Percentiles rank a stretch among this genome's conserved stretches.
phyloP scores from a whole-genome alignment of 2,329 filamentous ascomycete genomes.

The Cladophialophora psammophila region DNA sequence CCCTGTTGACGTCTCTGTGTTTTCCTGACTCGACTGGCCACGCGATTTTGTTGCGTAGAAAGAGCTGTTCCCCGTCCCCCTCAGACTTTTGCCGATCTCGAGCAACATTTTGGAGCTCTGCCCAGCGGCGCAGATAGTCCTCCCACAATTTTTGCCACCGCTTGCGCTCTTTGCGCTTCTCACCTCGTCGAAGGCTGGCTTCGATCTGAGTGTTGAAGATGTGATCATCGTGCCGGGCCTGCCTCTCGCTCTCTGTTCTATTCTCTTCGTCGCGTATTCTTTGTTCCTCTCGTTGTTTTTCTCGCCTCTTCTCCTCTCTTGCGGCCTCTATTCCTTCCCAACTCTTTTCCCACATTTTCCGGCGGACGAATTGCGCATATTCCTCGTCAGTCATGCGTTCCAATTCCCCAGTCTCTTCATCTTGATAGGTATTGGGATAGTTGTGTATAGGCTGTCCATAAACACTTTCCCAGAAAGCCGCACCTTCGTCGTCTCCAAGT shows the following conservation, averaged over 20 bases:
- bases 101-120: constrained; percentile 50
- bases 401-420: constrained; percentile 64
- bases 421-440: constrained; percentile 65
- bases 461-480: constrained; percentile 93
- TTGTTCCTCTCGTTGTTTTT: constrained; percentile 57
- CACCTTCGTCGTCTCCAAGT: constrained; percentile 94
- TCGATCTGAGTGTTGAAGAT: constrained; percentile 71
- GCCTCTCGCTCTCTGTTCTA: not conserved
- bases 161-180: constrained; percentile 65
- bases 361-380: constrained; percentile 83
- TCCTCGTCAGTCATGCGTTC: constrained; percentile 93
- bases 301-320: constrained; percentile 66
- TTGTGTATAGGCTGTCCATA: constrained; percentile 94
- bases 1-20: constrained; percentile 63
- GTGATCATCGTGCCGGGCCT: constrained; percentile 33
- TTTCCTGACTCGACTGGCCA: constrained; percentile 77
- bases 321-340: constrained; percentile 84
- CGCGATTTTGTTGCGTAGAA: constrained; percentile 59
- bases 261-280: constrained; percentile 47
- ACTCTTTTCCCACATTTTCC: constrained; percentile 94
- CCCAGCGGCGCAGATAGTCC: constrained; percentile 71
- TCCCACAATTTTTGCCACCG: constrained; percentile 69
- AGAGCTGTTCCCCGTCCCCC: constrained; percentile 33
- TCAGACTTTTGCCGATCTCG: constrained; percentile 28
- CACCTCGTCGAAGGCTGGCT: constrained; percentile 70